Conservation (phyloP, 192 early-diverging fungal genomes). For the Allomyces macrogynus region DNA sequence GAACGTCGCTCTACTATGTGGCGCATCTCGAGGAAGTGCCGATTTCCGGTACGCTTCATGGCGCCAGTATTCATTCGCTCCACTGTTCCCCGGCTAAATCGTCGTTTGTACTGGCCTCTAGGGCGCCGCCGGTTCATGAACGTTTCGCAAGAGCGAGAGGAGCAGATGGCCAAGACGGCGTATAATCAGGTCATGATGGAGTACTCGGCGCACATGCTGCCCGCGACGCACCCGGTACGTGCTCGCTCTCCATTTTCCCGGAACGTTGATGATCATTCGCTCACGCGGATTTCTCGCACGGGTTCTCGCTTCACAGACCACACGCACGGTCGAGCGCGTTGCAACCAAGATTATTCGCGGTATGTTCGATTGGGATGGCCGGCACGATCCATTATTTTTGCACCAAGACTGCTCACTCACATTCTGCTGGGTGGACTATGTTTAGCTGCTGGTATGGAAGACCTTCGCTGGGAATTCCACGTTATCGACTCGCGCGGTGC, state of each 20-base stretch:
- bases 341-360: too few relatives aligned
- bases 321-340: too few relatives aligned
- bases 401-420: too few relatives aligned
- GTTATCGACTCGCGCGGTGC: constrained; percentile 45
- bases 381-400: too few relatives aligned
- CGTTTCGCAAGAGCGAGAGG: constrained; percentile 32
- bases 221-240: constrained; percentile 28
- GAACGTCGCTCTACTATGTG: not conserved
- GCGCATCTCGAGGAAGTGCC: not conserved
- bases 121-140: constrained; percentile 38
- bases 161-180: constrained; percentile 41
- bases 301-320: too few relatives aligned
- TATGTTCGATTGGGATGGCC: too few relatives aligned
- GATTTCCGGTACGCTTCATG: not conserved
- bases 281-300: too few relatives aligned
- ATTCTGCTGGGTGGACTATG: constrained; percentile 24
- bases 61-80: too few relatives aligned
- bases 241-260: constrained; percentile 8
- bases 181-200: constrained; percentile 46
- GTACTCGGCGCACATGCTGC: constrained; percentile 46
- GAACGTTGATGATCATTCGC: too few relatives aligned
- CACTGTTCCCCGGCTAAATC: too few relatives aligned
- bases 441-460: constrained; percentile 47
- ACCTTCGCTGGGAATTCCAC: constrained; percentile 76
- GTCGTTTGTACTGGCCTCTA: too few relatives aligned